These are phyloP conservation scores for Aurantiochytrium sp. DNA, from an alignment of 108 stramenopile species.

Conservation along the genomic window DNA sequence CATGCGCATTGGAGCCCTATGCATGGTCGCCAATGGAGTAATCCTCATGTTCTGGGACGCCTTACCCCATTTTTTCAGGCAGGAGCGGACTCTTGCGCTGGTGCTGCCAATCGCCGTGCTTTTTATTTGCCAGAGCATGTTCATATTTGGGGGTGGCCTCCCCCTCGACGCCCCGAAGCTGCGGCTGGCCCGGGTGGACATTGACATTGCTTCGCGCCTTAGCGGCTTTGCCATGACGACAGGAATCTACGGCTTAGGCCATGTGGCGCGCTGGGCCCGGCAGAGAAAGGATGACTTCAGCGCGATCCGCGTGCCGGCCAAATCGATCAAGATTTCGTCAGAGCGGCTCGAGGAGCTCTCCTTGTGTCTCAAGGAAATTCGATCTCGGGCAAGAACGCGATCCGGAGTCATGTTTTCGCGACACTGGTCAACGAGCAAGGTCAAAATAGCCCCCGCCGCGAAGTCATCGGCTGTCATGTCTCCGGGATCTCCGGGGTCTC, in stretches of 20 bases:
- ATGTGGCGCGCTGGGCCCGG: neutral
- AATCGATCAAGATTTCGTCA: neutral
- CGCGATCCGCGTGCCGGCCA: neutral
- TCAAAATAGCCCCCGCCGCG: neutral
- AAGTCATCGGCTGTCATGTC: no score
- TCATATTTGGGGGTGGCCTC: neutral
- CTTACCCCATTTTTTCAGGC: neutral
- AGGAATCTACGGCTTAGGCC: neutral
- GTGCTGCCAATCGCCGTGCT: neutral
- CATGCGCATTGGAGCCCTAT: neutral
- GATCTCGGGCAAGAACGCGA: neutral
- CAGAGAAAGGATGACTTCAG: neutral
- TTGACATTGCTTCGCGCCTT: neutral
- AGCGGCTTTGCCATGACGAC: neutral
- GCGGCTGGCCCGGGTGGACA: neutral
- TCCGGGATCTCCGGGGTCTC: no score
- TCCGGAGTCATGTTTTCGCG: neutral
- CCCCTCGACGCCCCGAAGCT: neutral
- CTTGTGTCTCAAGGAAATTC: neutral
- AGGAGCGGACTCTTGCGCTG: neutral
- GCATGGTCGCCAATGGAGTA: neutral
- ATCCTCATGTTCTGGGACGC: neutral
- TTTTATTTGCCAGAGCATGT: neutral
- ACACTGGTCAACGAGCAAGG: neutral
- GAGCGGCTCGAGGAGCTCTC: neutral